Evolutionary conservation across 805 yeast species (phyloP).

Genomic region (Wickerhamomyces subpelliculosus): DNA sequence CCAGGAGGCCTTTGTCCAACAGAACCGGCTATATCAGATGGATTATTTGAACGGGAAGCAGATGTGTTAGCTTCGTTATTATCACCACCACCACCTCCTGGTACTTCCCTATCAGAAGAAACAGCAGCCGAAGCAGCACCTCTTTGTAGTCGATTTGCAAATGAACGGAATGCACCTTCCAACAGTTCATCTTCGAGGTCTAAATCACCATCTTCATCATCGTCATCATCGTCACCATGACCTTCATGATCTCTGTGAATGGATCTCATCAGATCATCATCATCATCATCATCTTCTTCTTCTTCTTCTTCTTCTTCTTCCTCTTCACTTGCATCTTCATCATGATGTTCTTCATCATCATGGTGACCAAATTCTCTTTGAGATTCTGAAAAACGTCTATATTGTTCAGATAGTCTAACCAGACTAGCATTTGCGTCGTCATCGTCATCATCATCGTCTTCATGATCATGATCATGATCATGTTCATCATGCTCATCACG

Average conservation of each 20-base stretch:
- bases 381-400: conserved; percentile 26
- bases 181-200: conserved; percentile 18
- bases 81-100: conserved; percentile 16
- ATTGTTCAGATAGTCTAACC: conserved; percentile 33
- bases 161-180: conserved; percentile 20
- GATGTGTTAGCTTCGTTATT: background rate
- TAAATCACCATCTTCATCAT: conserved; percentile 12
- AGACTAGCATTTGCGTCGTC: conserved; percentile 27
- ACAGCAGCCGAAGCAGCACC: conserved; percentile 7
- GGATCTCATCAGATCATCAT: conserved; percentile 14
- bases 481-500: conserved; percentile 23
- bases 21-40: background rate
- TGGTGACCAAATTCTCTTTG: conserved; percentile 13
- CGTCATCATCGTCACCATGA: conserved; percentile 22
- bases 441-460: conserved; percentile 11
- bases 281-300: conserved; percentile 19
- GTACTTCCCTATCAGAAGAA: conserved; percentile 10
- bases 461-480: conserved; percentile 20
- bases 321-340: conserved; percentile 12
- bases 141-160: conserved; percentile 16
- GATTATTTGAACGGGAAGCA: no score
- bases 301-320: conserved; percentile 15
- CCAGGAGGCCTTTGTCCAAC: background rate
- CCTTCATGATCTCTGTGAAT: conserved; percentile 17
- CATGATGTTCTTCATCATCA: conserved; percentile 23